Base-by-base conservation (phyloP, 345 rosid genomes). In the Alliaria petiolata region DNA sequence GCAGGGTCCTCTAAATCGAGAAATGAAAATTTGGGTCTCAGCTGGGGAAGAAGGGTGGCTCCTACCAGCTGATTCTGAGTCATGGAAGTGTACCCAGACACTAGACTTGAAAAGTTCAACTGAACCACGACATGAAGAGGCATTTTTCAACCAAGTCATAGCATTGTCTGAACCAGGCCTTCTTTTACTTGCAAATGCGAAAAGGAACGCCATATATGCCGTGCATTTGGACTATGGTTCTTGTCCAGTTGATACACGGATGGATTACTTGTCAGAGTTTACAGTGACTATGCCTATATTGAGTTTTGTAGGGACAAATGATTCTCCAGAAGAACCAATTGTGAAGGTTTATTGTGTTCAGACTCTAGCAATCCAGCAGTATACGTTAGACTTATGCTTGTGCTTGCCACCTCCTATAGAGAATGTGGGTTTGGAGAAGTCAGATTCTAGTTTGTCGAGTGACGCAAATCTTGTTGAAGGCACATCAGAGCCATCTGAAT, bases 291-390 rank as follows among this genome's bases (percentile, higher is more conserved):
- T 93, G 97, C 98, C 97, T 70, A 91, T 93, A 61, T 80, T 93
- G 78, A 91, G 98, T 79, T 83, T 93, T 59, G 87, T 91, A 22
- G 96, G 89, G 57, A 85, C 86, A 44, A 85, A 83, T 75, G 86
- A 83, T 67, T 77, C 83, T 61, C 83, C 80, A 71, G 89, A 84
- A 12, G 88, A 86, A 58, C 81, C 63, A 51, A 76, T 80, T 42
- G 85, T 84, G 46, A 92, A 89, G 82, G 84, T 93, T 72, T 93
- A 91, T 69, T 93, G 97, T 73, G 89, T 93, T 28, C 95, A 91
- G 78, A 93, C 98, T 42, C 91, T 72, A 75, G 97, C 97, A 56
- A 93, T 93, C 79, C 92, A 90, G 82, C 96, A 91, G 77, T 95
- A 95, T 83, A 81, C 90, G n/a, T 78, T 95, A 78, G 97, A 91